Evolutionary conservation across 768 basidiomycete species (phyloP), one percentile per base, ranked within the genome.

Genomic region (Serendipita vermifera): DNA sequence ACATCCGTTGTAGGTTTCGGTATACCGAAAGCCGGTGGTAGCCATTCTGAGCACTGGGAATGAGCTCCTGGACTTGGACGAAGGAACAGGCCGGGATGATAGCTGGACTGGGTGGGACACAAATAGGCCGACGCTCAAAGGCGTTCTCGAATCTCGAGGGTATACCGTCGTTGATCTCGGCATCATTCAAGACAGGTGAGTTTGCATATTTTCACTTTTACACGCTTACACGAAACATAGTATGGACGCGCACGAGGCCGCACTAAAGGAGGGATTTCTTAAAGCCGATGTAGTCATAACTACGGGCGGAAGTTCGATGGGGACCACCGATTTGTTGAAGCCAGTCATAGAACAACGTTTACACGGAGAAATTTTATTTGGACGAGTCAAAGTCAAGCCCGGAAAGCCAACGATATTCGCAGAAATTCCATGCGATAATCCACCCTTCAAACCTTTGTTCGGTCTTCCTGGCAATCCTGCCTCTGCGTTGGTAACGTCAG

Each of bases 391-490:
- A 22, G 78, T 90, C 63, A 88, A 87, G 62, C 76, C 76, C 3
- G 90, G 88, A 5, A 92, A 92, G 64, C 89, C 90, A 3, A 94
- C 90, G 2, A 90, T 89, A 3, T 92, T 93, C 60, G 90, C 89
- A 0, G 85, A 80, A 11, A 74, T 91, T 24, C 83, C 85, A 0
- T 63, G 69, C 5, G 62, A 66, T 3, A 58, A 59, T 17, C 63
- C 65, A n/a, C 66, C 60, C 4, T 64, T 66, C 29, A 87, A 83
- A 61, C 81, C 82, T 3, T 63, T 88, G 9, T 93, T 94, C 63
- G 88, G 87, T 0, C 76, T 94, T 1, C 90, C 90, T 0, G 90
- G 90, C 1, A 92, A 93, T 65, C 90, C 90, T 0, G 90, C 90
- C 0, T 83, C 83, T 3, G 90, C 90, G 14, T 73, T 94, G 17